A percentile compares a stretch with the other conserved stretches of the same genome.
Conservation (phyloP, 2,329 filamentous ascomycete species). For the Cyphellophora europaea region DNA sequence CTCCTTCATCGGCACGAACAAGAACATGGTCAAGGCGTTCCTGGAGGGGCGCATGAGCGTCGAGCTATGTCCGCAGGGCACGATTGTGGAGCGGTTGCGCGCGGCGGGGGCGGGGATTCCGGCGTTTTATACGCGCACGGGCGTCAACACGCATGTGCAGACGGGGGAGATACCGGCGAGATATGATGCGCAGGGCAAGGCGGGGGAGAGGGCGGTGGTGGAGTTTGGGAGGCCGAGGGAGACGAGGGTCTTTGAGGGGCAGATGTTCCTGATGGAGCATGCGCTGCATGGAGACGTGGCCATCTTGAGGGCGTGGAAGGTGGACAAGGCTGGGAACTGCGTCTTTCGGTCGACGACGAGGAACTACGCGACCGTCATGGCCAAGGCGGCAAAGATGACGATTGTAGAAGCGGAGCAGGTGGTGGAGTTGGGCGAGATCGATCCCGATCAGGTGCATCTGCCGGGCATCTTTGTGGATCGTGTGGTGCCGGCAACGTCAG, state of each 20-base stretch:
- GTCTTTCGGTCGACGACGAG: constrained; percentile 69
- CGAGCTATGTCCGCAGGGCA: constrained; percentile 86
- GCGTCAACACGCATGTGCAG: constrained; percentile 45
- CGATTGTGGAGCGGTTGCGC: constrained; percentile 78
- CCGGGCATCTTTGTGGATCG: constrained; percentile 77
- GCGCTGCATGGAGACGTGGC: constrained; percentile 68
- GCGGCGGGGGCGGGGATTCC: constrained; percentile 83
- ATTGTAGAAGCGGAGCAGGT: constrained; percentile 84
- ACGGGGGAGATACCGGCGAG: constrained; percentile 53
- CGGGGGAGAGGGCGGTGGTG: constrained; percentile 56
- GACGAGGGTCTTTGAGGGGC: constrained; percentile 59
- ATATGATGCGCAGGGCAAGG: constrained; percentile 44
- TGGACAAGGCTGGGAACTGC: constrained; percentile 68
- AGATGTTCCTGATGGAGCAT: constrained; percentile 67
- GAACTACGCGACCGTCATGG: constrained; percentile 67
- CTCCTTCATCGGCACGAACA: constrained; percentile 71
- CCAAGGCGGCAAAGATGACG: constrained; percentile 66
- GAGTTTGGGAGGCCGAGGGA: constrained; percentile 60
- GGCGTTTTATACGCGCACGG: constrained; percentile 76
- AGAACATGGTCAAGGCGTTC: constrained; percentile 86
- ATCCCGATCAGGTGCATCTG: constrained; percentile 65
- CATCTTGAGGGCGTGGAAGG: constrained; percentile 68
- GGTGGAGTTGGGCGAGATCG: constrained; percentile 62
- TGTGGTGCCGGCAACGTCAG: constrained; percentile 62
- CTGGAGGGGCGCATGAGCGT: constrained; percentile 78